Conservation (phyloP, 352 stramenopile genomes). For the Aphanomyces euteiches region DNA sequence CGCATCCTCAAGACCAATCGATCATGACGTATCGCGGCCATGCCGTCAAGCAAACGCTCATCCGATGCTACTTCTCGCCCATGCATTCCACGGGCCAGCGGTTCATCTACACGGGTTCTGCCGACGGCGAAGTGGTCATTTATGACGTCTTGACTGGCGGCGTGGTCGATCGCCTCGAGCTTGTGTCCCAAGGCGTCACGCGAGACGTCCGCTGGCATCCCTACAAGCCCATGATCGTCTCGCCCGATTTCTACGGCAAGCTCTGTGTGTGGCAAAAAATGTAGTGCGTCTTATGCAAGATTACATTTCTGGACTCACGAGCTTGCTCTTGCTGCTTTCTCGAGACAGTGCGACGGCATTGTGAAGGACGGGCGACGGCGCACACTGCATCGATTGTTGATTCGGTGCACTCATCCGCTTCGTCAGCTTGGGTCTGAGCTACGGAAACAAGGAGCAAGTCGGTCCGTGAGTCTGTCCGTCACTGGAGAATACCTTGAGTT, state of each 20-base stretch:
- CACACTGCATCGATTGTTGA: background rate
- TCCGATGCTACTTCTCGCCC: conserved; percentile 84
- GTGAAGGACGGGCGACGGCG: conserved; percentile 9
- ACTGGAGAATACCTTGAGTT: conserved; percentile 13
- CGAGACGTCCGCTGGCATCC: conserved; percentile 80
- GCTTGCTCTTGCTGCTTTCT: background rate
- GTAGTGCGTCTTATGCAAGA: background rate
- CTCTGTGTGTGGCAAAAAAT: conserved; percentile 63
- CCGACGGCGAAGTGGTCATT: conserved; percentile 77
- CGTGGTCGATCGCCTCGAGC: conserved; percentile 72
- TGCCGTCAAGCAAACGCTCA: conserved; percentile 74
- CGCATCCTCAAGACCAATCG: conserved; percentile 66
- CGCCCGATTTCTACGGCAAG: conserved; percentile 82
- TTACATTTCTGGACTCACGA: background rate
- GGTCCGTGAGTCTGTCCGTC: background rate
- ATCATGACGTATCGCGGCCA: conserved; percentile 85
- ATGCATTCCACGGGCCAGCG: conserved; percentile 82
- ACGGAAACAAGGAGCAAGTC: background rate
- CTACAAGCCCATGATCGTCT: conserved; percentile 76
- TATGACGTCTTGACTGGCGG: conserved; percentile 72
- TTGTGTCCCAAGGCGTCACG: conserved; percentile 73
- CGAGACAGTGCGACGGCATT: conserved; percentile 4
- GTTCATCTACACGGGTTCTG: conserved; percentile 81
- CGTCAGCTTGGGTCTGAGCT: conserved; percentile 8
- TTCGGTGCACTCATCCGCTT: conserved; percentile 14